Percentiles rank a stretch among this genome's conserved stretches.
These are phyloP conservation scores for Canavalia ensiformis DNA, from an alignment of 306 rosid species.

Conservation along the genomic window DNA sequence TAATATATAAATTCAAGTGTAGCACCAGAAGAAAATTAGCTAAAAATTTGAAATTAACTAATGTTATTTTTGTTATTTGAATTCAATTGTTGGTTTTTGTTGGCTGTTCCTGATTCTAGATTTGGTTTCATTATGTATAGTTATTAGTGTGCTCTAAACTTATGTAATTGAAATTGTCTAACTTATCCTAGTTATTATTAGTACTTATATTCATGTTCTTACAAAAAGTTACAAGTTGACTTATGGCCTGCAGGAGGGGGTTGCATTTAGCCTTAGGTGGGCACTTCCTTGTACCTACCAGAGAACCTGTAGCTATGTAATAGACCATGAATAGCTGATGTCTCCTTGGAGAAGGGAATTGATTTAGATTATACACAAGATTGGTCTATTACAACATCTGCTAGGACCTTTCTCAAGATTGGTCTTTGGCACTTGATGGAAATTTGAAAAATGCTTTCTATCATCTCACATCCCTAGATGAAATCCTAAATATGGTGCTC, in stretches of 20 bases:
- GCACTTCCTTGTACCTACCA: too few relatives aligned
- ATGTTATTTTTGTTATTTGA: neutral
- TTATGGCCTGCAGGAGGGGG: neutral
- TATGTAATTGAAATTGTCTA: neutral
- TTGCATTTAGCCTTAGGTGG: neutral
- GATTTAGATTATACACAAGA: neutral
- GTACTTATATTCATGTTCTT: neutral
- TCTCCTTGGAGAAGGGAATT: neutral
- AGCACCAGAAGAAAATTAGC: slow-evolving; percentile 3
- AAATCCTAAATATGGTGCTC: neutral
- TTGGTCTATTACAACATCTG: neutral
- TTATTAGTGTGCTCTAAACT: neutral
- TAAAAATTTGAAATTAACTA: neutral
- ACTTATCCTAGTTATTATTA: neutral
- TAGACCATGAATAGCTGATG: neutral
- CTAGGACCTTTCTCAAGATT: neutral
- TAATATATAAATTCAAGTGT: neutral
- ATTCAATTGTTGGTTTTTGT: neutral
- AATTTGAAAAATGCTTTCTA: neutral
- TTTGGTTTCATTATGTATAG: neutral
- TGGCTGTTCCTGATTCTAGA: neutral
- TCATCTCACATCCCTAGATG: neutral
- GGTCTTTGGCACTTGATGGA: neutral
- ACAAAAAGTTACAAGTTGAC: neutral
- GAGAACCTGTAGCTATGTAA: neutral